Conservation (phyloP, 805 yeast genomes). For the Blastobotrys muscicola region DNA sequence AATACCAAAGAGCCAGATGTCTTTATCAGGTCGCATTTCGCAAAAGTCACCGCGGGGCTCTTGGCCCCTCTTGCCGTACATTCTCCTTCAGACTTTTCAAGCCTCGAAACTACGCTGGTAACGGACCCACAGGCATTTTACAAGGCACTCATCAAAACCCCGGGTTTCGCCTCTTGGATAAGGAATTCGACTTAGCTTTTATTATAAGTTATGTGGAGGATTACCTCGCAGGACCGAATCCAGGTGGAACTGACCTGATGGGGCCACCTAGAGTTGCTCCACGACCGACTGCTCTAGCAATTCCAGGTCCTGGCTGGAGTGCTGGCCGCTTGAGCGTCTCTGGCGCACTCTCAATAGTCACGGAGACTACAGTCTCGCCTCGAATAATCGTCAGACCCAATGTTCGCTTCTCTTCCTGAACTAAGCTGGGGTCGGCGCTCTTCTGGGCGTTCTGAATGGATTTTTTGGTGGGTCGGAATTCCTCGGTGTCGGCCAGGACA, state of each 20-base stretch:
- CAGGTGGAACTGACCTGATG: slow-evolving; percentile 20
- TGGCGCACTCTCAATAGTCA: slow-evolving; percentile 53
- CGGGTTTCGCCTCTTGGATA: slow-evolving; percentile 28
- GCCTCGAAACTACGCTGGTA: not conserved
- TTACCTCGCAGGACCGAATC: slow-evolving; percentile 33
- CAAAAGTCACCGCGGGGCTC: slow-evolving; percentile 14
- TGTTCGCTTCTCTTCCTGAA: slow-evolving; percentile 57
- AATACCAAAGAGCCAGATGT: slow-evolving; percentile 4
- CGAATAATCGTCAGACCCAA: slow-evolving; percentile 76
- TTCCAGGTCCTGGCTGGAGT: slow-evolving; percentile 28
- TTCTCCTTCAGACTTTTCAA: not conserved
- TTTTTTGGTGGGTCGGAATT: slow-evolving; percentile 63
- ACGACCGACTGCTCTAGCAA: slow-evolving; percentile 26
- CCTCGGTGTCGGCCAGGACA: slow-evolving; percentile 77
- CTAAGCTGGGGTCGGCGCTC: slow-evolving; percentile 20
- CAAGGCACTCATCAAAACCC: slow-evolving; percentile 6
- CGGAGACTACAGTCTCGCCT: slow-evolving; percentile 77
- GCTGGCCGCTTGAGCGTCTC: slow-evolving; percentile 31
- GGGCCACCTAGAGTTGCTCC: slow-evolving; percentile 1
- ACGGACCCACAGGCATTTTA: slow-evolving; percentile 8
- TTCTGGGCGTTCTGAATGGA: slow-evolving; percentile 22
- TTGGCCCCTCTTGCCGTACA: slow-evolving; percentile 13
- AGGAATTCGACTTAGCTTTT: not conserved
- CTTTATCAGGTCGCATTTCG: slow-evolving; percentile 15
- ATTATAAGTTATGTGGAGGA: not conserved